Base-by-base conservation (phyloP, 495 filamentous ascomycete species). In the Penicillium desertorum region DNA sequence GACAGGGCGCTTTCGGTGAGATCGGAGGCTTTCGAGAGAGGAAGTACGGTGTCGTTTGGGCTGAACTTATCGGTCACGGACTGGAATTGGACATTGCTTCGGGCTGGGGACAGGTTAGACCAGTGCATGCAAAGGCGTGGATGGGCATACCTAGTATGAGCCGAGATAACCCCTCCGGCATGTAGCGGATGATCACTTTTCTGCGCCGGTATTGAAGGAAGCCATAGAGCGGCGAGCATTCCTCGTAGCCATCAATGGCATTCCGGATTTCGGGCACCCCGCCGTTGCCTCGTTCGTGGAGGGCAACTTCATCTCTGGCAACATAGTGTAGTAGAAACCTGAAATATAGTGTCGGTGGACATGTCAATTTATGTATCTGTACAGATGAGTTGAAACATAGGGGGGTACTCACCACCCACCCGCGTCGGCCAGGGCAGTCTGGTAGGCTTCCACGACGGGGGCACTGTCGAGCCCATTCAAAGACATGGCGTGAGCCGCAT, bases 271-370 rank as follows among this genome's bases (percentile, higher is more conserved):
- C 95, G 62, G 86, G 81, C 34, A 95, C 89, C 49, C 94, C 94
- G 54, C 90, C 90, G 64, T 76, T 89, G 36, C 95, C 94, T 56
- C 83, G 84, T 41, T 80, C 83, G 20, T 92, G 79, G 25, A 98
- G 76, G 60, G 90, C 86, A 19, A 98, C 83, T 63, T 92, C 90
- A 77, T 98, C 94, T 66, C 94, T 86, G 58, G 89, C 87, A 44
- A 82, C 79, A 70, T 98, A 98, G 66, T 94, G 92, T 56, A 98
- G 85, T 55, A 98, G 83, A 71, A 98, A 92, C 94, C 94, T 98
- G 60, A 48, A 57, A 57, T 56, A 30, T 30, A 36, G 46, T 20
- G 45, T 61, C 29, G 58, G 62, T 19, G 23, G n/a, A 44, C 23
- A 8, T 48, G 19, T 25, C 12, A 23, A 11, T 48, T 25, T 16